These are phyloP conservation scores for Lecanicillium sp. DNA, from an alignment of 2,329 filamentous ascomycete species.

Conservation along the genomic window DNA sequence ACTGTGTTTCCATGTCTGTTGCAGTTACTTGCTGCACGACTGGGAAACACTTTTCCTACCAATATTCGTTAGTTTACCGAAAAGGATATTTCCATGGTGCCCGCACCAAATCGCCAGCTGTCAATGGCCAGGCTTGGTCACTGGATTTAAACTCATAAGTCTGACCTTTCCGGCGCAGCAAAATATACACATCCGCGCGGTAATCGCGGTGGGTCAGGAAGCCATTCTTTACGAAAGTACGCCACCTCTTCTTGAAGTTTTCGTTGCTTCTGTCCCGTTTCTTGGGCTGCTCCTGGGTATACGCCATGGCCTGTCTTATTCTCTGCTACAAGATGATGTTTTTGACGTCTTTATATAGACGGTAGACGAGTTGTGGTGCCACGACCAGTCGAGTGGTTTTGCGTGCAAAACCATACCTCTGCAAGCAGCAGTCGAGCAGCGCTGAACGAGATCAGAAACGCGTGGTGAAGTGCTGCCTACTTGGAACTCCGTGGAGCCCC, in stretches of 20 bases:
- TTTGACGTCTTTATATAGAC: no score
- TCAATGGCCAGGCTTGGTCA: constrained; percentile 13
- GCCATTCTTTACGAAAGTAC: background rate
- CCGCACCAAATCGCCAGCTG: constrained; percentile 9
- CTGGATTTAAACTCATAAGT: constrained; percentile 18
- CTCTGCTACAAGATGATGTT: no score
- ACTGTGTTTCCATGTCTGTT: background rate
- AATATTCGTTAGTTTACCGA: background rate
- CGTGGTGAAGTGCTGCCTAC: no score
- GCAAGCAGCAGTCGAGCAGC: no score
- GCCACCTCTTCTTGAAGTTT: background rate
- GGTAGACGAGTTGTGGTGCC: no score
- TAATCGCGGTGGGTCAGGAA: constrained; percentile 9
- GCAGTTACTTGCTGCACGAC: background rate
- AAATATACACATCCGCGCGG: constrained; percentile 14
- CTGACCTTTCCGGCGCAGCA: constrained; percentile 11
- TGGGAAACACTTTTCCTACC: background rate
- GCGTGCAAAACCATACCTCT: no score
- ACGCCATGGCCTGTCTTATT: no score
- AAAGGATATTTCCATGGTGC: background rate
- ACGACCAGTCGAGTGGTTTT: no score
- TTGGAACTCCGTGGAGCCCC: no score
- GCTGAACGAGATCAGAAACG: no score
- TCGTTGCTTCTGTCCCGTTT: background rate
- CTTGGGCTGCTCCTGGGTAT: no score